These are phyloP conservation scores for Penicillium sp. DNA, from an alignment of 2,329 filamentous ascomycete genomes.

Conservation along the genomic window DNA sequence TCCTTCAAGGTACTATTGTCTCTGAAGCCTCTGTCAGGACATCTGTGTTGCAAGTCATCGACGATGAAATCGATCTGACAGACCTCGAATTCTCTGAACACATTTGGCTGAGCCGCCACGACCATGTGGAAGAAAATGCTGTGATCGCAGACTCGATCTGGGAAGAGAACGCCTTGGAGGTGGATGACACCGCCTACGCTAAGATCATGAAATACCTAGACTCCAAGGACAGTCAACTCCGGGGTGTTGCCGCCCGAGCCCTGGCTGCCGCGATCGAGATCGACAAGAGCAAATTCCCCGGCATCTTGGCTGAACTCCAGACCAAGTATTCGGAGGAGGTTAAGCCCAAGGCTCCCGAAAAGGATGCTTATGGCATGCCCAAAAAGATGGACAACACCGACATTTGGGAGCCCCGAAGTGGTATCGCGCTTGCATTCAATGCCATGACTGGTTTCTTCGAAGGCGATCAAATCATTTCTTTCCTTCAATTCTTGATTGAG, in stretches of 20 bases:
- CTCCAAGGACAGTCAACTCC: constrained; percentile 72
- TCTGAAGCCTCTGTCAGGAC: constrained; percentile 74
- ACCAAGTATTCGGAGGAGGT: constrained; percentile 70
- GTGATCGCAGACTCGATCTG: constrained; percentile 83
- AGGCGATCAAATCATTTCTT: constrained; percentile 64
- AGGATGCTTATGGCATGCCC: constrained; percentile 92
- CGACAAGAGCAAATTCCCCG: constrained; percentile 57
- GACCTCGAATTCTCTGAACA: constrained; percentile 82
- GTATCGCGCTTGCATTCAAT: constrained; percentile 80
- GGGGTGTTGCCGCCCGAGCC: constrained; percentile 75
- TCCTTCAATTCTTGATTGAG: constrained; percentile 81
- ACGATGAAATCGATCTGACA: constrained; percentile 84
- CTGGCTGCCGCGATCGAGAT: constrained; percentile 67
- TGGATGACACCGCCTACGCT: constrained; percentile 60
- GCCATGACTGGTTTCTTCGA: constrained; percentile 70
- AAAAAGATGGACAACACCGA: constrained; percentile 82
- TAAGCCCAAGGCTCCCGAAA: constrained; percentile 74
- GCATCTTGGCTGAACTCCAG: constrained; percentile 62
- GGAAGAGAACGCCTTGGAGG: constrained; percentile 81
- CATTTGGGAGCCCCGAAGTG: constrained; percentile 86
- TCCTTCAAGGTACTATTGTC: constrained; percentile 76
- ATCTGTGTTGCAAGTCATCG: constrained; percentile 82
- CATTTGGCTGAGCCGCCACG: constrained; percentile 89
- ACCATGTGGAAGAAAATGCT: constrained; percentile 81
- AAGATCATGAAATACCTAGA: constrained; percentile 74